Base-by-base conservation (phyloP, 2,329 filamentous ascomycete species). In the Zymoseptoria crescenta region DNA sequence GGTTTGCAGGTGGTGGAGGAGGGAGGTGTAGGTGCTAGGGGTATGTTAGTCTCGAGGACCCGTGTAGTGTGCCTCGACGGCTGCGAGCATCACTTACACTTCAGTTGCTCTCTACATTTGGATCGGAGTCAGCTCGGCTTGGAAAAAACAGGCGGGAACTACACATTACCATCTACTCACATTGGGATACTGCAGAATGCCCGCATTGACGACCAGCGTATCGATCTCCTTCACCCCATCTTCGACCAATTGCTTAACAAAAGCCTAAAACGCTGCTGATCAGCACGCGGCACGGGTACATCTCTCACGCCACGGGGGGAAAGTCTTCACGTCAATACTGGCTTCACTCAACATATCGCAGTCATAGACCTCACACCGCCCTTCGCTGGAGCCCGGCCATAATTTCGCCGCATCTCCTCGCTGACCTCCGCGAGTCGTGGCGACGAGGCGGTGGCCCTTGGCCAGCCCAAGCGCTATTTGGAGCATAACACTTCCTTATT, bases 161-260 rank as follows among this genome's bases (percentile, higher is more conserved):
- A n/a, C 29, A 45, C 21, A 19, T 24, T 19, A 4, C 24, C 24
- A 24, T 24, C 24, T 24, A 68, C 76, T 72, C 73, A 82, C 80
- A 74, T 81, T 82, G 3, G 81, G 81, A 70, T 83, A 84, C 65
- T 77, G 74, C 64, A 83, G 67, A 5, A 83, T 76, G 52, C 81
- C 81, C 30, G 82, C 81, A 71, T 83, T 84, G 56, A 83, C 64
- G n/a, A 84, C 76, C 48, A 81, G 76, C 69, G 79, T 78, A 70
- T 83, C 80, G 53, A 83, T 77, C 59, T 72, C 57, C 16, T 56
- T 28, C 16, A 57, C 10, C 20, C 62, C 61, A 58, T 64, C 54
- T 59, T 35, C 53, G 49, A 8, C 8, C 27, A 64, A 41, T n/a
- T 56, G 51, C 6, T 54, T 48, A 41, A 59, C 57, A 48, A 63